Conservation (phyloP, 768 basidiomycete genomes). For the Suillus paluster region DNA sequence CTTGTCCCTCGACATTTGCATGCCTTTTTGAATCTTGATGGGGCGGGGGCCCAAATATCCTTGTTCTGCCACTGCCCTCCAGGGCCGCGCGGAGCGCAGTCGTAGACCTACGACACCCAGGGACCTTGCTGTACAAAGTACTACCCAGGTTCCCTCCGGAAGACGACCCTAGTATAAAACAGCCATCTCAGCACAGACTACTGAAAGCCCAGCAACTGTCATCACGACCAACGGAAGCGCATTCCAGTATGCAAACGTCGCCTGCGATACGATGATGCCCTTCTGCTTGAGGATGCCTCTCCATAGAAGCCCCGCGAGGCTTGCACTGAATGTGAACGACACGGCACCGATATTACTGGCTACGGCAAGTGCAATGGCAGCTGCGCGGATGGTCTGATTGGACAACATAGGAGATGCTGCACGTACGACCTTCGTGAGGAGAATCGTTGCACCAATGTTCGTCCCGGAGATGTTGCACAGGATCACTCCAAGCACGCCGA, state of each 20-base stretch:
- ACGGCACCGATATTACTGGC: constrained; percentile 92
- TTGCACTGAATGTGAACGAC: constrained; percentile 86
- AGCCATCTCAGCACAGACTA: constrained; percentile 80
- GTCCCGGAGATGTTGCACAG: constrained; percentile 86
- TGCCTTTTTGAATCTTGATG: too few species aligned
- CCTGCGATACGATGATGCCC: constrained; percentile 60
- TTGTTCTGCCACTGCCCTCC: too few species aligned
- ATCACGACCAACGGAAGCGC: constrained; percentile 64
- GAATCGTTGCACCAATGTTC: constrained; percentile 90
- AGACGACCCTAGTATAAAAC: constrained; percentile 41
- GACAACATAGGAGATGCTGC: constrained; percentile 44
- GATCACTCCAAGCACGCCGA: constrained; percentile 73
- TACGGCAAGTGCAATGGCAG: constrained; percentile 77
- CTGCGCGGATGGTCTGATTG: constrained; percentile 48
- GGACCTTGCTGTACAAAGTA: too few species aligned
- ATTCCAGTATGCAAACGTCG: constrained; percentile 77
- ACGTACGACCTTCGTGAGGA: constrained; percentile 80
- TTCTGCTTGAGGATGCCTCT: constrained; percentile 73
- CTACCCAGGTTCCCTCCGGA: background rate
- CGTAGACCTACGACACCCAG: too few species aligned
- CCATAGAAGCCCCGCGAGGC: constrained; percentile 90
- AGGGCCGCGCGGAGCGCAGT: too few species aligned
- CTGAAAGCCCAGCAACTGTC: constrained; percentile 65
- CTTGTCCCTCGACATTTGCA: too few species aligned
- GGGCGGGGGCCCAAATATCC: too few species aligned